These are phyloP conservation scores for Gautieria morchelliformis DNA, from an alignment of 768 basidiomycete genomes.

Conservation along the genomic window DNA sequence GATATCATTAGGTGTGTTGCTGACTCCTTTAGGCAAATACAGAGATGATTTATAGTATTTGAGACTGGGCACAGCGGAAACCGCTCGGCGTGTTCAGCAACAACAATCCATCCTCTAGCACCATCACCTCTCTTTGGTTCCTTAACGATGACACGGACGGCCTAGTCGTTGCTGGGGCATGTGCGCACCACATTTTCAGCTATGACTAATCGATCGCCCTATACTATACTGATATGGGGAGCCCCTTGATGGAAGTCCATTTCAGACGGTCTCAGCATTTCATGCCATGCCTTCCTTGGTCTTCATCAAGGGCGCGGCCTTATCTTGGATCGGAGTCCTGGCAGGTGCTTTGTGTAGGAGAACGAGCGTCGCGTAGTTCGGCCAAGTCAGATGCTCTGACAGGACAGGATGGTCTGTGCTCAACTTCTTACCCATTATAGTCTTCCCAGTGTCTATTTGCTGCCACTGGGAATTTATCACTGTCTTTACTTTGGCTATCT, in stretches of 20 bases:
- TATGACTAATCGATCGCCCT: background rate
- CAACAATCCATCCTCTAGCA: constrained; percentile 72
- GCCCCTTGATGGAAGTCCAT: constrained; percentile 52
- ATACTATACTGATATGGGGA: constrained; percentile 86
- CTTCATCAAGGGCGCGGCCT: constrained; percentile 60
- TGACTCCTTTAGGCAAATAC: background rate
- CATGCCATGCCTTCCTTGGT: constrained; percentile 52
- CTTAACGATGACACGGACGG: constrained; percentile 95
- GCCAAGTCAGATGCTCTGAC: no score
- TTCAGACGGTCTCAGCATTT: constrained; percentile 93
- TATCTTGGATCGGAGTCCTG: constrained; percentile 90
- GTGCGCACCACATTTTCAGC: constrained; percentile 31
- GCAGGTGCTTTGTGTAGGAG: constrained; percentile 69
- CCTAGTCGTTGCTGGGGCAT: constrained; percentile 78
- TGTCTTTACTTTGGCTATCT: no score
- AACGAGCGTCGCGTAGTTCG: no score
- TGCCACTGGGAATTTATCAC: no score
- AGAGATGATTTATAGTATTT: constrained; percentile 41
- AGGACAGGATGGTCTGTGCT: no score
- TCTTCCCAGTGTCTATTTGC: no score
- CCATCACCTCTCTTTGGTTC: constrained; percentile 80
- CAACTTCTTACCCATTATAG: no score
- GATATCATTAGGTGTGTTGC: constrained; percentile 70
- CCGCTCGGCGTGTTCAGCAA: constrained; percentile 81
- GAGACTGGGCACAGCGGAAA: constrained; percentile 84